Evolutionary conservation across 140 eudicot genomes (phyloP).

Genomic region (Erigeron philadelphicus): DNA sequence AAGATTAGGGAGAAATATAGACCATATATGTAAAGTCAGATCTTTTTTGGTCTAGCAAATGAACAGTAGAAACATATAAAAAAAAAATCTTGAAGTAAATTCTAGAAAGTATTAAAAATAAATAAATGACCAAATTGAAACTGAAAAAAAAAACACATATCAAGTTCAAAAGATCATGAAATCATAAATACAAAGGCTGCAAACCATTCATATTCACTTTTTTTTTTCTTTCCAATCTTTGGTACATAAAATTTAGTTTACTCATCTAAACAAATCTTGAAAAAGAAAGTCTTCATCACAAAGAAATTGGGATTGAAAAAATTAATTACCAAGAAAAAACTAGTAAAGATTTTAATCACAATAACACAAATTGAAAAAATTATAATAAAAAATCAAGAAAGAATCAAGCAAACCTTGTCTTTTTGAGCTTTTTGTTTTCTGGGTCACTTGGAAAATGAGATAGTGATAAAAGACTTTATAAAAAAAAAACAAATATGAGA

Average conservation of each 20-base stretch:
- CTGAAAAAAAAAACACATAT: neutral
- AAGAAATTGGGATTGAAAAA: slow-evolving; percentile 2
- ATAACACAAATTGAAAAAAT: slow-evolving; percentile 16
- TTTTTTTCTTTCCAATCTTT: neutral
- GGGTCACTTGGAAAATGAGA: slow-evolving; percentile 29
- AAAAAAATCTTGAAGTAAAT: neutral
- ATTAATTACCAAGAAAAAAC: neutral
- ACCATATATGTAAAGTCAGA: slow-evolving; percentile 32
- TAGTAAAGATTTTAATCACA: slow-evolving; percentile 3
- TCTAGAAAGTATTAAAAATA: neutral
- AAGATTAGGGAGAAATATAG: slow-evolving; percentile 25
- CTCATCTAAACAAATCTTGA: slow-evolving; percentile 7
- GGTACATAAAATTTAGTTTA: slow-evolving; percentile 1
- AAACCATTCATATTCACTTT: neutral
- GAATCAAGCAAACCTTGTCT: slow-evolving; percentile 29
- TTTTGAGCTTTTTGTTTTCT: slow-evolving; percentile 24
- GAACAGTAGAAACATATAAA: slow-evolving; percentile 10
- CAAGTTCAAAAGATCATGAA: slow-evolving; percentile 27
- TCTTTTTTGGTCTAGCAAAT: slow-evolving; percentile 14
- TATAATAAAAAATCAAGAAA: slow-evolving; percentile 15
- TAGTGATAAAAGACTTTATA: neutral
- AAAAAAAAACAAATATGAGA: neutral
- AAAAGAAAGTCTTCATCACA: neutral
- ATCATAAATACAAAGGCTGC: slow-evolving; percentile 27
- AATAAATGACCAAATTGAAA: neutral